These are phyloP conservation scores for Asclepias syriaca DNA, from an alignment of 257 asterid genomes.

Conservation along the genomic window DNA sequence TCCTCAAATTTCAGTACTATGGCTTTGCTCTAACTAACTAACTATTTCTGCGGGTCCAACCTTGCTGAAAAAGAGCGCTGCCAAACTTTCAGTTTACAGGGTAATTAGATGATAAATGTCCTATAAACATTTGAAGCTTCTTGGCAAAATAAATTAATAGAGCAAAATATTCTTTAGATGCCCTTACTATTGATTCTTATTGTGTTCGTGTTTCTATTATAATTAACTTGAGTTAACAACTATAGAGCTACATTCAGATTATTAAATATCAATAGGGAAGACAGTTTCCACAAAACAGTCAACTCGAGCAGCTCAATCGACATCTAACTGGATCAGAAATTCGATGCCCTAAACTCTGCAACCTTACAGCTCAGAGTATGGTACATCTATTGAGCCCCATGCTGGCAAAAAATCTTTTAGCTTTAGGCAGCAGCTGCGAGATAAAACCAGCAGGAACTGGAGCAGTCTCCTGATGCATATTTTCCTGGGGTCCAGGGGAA, in stretches of 20 bases:
- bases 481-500: constrained; percentile 34
- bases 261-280: neutral
- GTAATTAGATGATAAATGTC: neutral
- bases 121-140: too few relatives aligned
- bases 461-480: constrained; percentile 50
- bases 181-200: too few relatives aligned
- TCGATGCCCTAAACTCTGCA: neutral
- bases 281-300: neutral
- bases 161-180: too few relatives aligned
- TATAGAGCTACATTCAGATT: neutral
- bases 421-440: constrained; percentile 54
- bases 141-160: neutral
- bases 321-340: neutral
- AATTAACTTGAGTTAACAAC: neutral
- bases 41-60: neutral
- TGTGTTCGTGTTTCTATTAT: neutral
- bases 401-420: constrained; percentile 43
- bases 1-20: neutral
- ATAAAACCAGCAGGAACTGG: constrained; percentile 37
- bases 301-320: neutral
- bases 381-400: constrained; percentile 76
- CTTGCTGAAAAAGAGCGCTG: neutral
- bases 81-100: too few relatives aligned
- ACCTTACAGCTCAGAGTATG: constrained; percentile 43
- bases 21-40: neutral